Evolutionary conservation across 495 filamentous ascomycete genomes (phyloP).

Genomic region (Aspergillus coremiiformis): DNA sequence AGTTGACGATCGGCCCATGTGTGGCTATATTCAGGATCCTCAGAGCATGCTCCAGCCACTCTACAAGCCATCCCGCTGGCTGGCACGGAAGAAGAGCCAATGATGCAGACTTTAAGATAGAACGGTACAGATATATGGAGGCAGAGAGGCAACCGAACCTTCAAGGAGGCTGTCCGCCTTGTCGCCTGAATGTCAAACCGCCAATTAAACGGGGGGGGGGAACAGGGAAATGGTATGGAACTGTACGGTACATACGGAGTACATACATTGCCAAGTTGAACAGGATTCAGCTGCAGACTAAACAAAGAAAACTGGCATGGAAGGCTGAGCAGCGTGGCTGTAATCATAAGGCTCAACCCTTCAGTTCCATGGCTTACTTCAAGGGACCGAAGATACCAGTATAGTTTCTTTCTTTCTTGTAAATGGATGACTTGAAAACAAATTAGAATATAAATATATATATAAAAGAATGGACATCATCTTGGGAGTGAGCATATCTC

Average conservation of each 20-base stretch:
- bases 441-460: too few species aligned
- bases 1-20: conserved; percentile 39
- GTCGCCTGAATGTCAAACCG: not conserved
- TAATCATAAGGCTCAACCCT: not conserved
- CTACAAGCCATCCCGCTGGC: conserved; percentile 74
- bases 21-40: conserved; percentile 79
- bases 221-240: conserved; percentile 1
- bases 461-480: too few species aligned
- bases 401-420: not conserved
- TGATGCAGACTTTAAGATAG: not conserved
- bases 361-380: conserved; percentile 7
- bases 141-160: too few species aligned
- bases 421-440: too few species aligned
- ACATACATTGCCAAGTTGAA: not conserved
- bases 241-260: not conserved
- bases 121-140: not conserved
- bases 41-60: conserved; percentile 77
- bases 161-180: too few species aligned
- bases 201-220: not conserved
- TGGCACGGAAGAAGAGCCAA: conserved; percentile 58
- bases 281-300: conserved; percentile 17
- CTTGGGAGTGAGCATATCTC: too few species aligned
- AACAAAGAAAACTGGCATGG: conserved; percentile 9
- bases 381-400: not conserved
- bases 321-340: conserved; percentile 17